A percentile compares a stretch with the other conserved stretches of the same genome.
These are phyloP conservation scores for Boletus sp. DNA, from an alignment of 768 basidiomycete species.

Conservation along the genomic window DNA sequence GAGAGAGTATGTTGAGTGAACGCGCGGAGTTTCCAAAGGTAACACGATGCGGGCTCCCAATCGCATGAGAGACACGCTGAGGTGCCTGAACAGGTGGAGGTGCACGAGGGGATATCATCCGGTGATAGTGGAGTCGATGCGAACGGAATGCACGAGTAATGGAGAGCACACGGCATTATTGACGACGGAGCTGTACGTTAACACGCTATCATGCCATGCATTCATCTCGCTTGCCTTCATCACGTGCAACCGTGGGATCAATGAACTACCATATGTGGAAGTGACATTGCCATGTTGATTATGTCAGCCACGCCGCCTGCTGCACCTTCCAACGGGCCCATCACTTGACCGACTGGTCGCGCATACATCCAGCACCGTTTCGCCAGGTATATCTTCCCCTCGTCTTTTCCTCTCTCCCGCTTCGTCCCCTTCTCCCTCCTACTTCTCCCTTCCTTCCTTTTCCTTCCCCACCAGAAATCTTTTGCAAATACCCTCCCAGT, in stretches of 20 bases:
- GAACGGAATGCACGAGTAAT: slow-evolving; percentile 25
- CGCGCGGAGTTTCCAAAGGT: slow-evolving; percentile 81
- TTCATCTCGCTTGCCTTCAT: slow-evolving; percentile 1
- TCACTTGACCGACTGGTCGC: slow-evolving; percentile 26
- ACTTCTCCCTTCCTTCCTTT: not conserved
- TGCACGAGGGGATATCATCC: slow-evolving; percentile 24
- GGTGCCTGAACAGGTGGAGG: slow-evolving; percentile 29
- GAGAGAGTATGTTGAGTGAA: slow-evolving; percentile 75
- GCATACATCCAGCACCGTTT: slow-evolving; percentile 29
- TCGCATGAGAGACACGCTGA: slow-evolving; percentile 27
- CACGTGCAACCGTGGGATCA: slow-evolving; percentile 12
- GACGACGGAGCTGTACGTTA: not conserved
- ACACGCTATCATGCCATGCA: not conserved
- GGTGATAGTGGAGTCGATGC: slow-evolving; percentile 16
- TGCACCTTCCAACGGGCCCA: slow-evolving; percentile 26
- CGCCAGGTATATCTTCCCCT: slow-evolving; percentile 14
- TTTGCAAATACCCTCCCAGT: slow-evolving; percentile 3
- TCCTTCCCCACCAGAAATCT: not conserved
- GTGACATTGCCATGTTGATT: slow-evolving; percentile 26
- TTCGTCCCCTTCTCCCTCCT: not conserved
- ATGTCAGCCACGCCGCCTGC: slow-evolving; percentile 30
- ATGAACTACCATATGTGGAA: not conserved
- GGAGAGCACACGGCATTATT: slow-evolving; percentile 2
- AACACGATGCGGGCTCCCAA: slow-evolving; percentile 20
- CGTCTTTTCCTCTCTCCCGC: not conserved